Percentiles rank a stretch among this genome's conserved stretches.
Evolutionary conservation across 78 protist species (phyloP).

Genomic region (Ministeria vibrans): DNA sequence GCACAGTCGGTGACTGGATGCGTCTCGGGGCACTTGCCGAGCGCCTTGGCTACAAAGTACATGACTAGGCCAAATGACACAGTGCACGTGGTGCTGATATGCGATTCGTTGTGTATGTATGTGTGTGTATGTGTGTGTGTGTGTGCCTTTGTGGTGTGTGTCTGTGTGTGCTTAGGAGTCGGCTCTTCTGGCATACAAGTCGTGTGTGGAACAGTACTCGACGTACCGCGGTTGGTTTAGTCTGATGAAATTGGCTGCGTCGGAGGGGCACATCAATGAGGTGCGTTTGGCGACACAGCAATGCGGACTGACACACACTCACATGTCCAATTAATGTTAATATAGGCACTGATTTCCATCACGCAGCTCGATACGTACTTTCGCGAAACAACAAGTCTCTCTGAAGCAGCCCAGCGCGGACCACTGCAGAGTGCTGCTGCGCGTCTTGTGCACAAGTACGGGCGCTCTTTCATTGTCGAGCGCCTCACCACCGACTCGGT

Average conservation of each 20-base stretch:
- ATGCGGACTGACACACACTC: no score
- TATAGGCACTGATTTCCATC: no score
- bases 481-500: no score
- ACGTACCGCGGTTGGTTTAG: not conserved
- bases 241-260: not conserved
- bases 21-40: not conserved
- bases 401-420: no score
- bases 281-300: no score
- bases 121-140: not conserved
- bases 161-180: not conserved
- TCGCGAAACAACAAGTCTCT: no score
- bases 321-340: no score
- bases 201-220: not conserved
- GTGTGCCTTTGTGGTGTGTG: not conserved
- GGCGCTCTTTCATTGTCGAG: no score
- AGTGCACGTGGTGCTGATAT: no score
- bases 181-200: not conserved
- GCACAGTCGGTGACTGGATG: not conserved
- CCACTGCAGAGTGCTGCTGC: no score
- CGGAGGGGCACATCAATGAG: not conserved
- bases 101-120: not conserved
- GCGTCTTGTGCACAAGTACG: no score
- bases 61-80: not conserved
- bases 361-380: no score
- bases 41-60: not conserved